Percentiles rank a stretch among this genome's conserved stretches.
phyloP scores from a whole-genome alignment of 108 stramenopile genomes.

The Cyclotella sp. region DNA sequence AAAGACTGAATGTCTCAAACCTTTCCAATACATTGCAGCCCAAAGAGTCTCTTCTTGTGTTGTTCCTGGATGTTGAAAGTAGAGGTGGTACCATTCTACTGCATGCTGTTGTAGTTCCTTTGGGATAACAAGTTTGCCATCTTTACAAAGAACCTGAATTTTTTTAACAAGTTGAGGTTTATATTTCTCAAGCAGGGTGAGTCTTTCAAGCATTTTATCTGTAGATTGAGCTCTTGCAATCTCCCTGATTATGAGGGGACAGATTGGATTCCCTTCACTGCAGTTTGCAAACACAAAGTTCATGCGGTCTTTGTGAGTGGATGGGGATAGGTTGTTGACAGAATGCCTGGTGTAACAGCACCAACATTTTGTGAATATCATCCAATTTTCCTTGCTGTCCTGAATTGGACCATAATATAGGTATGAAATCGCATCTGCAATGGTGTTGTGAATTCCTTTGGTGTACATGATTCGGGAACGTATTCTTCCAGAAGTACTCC shows the following conservation, averaged over 20 bases:
- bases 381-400: slow-evolving; percentile 15
- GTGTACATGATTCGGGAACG: slow-evolving; percentile 13
- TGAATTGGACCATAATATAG: slow-evolving; percentile 1
- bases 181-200: neutral
- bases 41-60: slow-evolving; percentile 14
- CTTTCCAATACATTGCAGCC: slow-evolving; percentile 36
- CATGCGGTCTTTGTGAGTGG: neutral
- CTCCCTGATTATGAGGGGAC: slow-evolving; percentile 2
- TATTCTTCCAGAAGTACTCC: slow-evolving; percentile 1
- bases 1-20: slow-evolving; percentile 22
- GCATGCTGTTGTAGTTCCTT: slow-evolving; percentile 2
- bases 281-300: neutral
- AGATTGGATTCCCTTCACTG: slow-evolving; percentile 18
- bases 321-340: neutral
- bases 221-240: slow-evolving; percentile 13
- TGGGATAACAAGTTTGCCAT: slow-evolving; percentile 19
- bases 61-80: slow-evolving; percentile 38
- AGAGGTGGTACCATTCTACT: slow-evolving; percentile 34
- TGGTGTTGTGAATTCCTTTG: slow-evolving; percentile 27
- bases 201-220: neutral
- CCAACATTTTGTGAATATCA: slow-evolving; percentile 16
- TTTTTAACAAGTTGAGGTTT: neutral
- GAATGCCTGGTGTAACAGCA: neutral
- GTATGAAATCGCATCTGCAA: slow-evolving; percentile 19
- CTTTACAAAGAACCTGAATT: slow-evolving; percentile 21